Conservation (phyloP, 805 yeast genomes). For the Myxozyma monticola region DNA sequence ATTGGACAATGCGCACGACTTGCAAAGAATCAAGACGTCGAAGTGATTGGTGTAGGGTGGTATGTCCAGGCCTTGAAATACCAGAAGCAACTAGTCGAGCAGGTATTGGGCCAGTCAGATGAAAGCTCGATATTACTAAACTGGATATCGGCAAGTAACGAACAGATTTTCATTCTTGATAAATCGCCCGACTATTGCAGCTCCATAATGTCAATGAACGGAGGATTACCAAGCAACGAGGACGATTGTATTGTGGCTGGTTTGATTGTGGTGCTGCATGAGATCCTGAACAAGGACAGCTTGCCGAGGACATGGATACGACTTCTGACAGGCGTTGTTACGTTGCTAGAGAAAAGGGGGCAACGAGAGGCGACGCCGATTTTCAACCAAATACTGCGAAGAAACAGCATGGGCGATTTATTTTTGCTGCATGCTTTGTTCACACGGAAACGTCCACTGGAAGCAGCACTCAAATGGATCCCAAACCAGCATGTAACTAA, state of each 20-base stretch:
- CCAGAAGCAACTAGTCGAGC: slow-evolving; percentile 11
- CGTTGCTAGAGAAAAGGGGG: not conserved
- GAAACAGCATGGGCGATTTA: not conserved
- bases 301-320: not conserved
- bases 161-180: no score
- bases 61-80: slow-evolving; percentile 8
- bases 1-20: slow-evolving; percentile 10
- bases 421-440: not conserved
- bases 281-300: not conserved
- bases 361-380: not conserved
- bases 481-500: no score
- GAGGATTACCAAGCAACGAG: not conserved
- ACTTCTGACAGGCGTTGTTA: not conserved
- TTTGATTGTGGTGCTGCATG: slow-evolving; percentile 15
- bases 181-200: no score
- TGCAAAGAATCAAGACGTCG: slow-evolving; percentile 2
- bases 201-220: not conserved
- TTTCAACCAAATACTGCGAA: not conserved
- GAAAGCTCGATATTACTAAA: not conserved
- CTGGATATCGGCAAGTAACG: not conserved
- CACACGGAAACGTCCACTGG: not conserved
- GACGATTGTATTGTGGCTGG: slow-evolving; percentile 16
- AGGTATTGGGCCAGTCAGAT: not conserved
- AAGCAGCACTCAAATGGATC: no score
- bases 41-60: slow-evolving; percentile 14